Evolutionary conservation across 371 early-diverging fungal genomes (phyloP).

Genomic region (Nematocida sp.): DNA sequence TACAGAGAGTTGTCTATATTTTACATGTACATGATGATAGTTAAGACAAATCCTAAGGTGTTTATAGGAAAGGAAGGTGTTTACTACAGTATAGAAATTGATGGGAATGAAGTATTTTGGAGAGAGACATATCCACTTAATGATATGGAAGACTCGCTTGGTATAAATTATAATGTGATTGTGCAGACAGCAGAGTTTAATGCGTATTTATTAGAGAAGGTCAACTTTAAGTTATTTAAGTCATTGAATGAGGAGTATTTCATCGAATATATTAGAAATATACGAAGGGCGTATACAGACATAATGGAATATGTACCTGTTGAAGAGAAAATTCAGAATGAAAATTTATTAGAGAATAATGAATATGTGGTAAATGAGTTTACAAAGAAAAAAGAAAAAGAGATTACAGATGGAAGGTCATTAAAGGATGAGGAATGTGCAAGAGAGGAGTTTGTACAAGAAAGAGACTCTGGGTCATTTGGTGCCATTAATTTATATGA

Average conservation of each 20-base stretch:
- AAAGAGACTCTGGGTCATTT: constrained; percentile 3
- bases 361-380: neutral
- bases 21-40: constrained; percentile 31
- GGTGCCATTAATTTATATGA: neutral
- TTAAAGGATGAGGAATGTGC: neutral
- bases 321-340: neutral
- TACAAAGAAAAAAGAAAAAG: neutral
- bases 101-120: constrained; percentile 48
- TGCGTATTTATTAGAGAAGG: constrained; percentile 49
- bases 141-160: constrained; percentile 37
- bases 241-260: neutral
- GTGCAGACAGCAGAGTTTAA: constrained; percentile 39
- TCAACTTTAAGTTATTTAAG: constrained; percentile 53
- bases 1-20: constrained; percentile 42
- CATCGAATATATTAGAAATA: neutral
- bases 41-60: neutral
- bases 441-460: constrained; percentile 19
- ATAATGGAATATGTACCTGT: neutral
- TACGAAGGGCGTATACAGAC: constrained; percentile 2
- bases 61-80: constrained; percentile 26
- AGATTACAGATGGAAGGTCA: neutral
- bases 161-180: constrained; percentile 44
- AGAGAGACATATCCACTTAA: constrained; percentile 33
- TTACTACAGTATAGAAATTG: constrained; percentile 24
- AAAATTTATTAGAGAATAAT: neutral